These are phyloP conservation scores for Panicum hallii DNA, from an alignment of 202 grass and related monocot genomes.

Conservation along the genomic window DNA sequence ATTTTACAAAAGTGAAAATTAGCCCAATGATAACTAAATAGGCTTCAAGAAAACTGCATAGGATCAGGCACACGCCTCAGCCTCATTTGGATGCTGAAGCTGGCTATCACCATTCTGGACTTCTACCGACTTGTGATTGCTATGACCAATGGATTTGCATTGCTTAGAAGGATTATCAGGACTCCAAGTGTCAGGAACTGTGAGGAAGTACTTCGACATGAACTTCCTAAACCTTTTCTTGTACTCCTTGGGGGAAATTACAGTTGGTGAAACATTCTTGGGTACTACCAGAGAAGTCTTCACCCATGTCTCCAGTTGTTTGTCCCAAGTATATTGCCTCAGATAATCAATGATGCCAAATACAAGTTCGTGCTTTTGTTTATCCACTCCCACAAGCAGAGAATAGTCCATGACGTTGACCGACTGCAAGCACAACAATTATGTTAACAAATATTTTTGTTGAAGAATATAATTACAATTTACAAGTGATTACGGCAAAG, in stretches of 20 bases:
- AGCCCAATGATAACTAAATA: conserved; percentile 41
- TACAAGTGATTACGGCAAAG: conserved; percentile 20
- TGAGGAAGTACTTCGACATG: conserved; percentile 83
- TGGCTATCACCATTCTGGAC: conserved; percentile 43
- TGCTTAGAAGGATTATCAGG: conserved; percentile 53
- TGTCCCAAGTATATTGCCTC: conserved; percentile 97
- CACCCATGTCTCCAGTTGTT: conserved; percentile 93
- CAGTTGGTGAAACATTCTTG: conserved; percentile 81
- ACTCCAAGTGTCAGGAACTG: conserved; percentile 83
- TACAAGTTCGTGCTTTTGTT: conserved; percentile 80
- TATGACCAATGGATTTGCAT: conserved; percentile 67
- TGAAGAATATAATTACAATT: conserved; percentile 42
- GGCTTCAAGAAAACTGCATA: conserved; percentile 45
- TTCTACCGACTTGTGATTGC: conserved; percentile 52
- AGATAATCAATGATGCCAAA: conserved; percentile 97
- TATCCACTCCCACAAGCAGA: conserved; percentile 92
- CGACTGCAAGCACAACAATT: conserved; percentile 64
- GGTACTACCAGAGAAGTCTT: conserved; percentile 86
- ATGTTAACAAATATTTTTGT: conserved; percentile 27
- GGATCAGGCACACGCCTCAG: conserved; percentile 47
- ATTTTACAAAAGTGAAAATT: conserved; percentile 49
- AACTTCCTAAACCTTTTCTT: conserved; percentile 97
- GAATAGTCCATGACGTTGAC: conserved; percentile 97
- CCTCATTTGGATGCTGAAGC: conserved; percentile 49
- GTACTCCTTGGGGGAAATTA: conserved; percentile 86